Evolutionary conservation across 495 filamentous ascomycete species (phyloP).

Genomic region (Aspergillus steynii): DNA sequence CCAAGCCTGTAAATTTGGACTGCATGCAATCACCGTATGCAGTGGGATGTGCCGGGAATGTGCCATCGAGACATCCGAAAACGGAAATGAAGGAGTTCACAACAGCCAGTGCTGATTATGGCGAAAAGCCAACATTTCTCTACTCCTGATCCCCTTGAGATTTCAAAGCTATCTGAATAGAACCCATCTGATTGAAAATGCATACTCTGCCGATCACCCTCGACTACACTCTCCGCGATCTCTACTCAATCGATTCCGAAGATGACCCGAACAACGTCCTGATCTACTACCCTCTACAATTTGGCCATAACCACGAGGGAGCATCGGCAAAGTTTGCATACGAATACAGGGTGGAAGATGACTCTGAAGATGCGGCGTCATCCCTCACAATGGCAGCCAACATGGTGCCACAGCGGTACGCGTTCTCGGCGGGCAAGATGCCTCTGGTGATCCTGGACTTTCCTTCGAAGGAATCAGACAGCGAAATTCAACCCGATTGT

Average conservation of each 20-base stretch:
- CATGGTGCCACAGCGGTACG: neutral
- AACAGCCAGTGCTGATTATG: no score
- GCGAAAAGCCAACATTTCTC: no score
- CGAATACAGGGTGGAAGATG: neutral
- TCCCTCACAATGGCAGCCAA: neutral
- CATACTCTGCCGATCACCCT: neutral
- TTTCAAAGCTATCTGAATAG: no score
- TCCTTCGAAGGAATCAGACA: neutral
- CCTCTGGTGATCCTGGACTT: neutral
- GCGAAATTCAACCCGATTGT: no score
- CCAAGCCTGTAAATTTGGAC: neutral
- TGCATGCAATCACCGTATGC: no score
- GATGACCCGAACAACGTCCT: neutral
- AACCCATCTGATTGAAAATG: no score
- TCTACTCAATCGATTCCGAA: neutral
- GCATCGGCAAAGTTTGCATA: neutral
- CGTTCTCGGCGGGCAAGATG: neutral
- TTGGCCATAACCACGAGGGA: neutral
- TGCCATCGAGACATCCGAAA: neutral
- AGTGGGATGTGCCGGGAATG: neutral
- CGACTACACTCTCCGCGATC: neutral
- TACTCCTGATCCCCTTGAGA: no score
- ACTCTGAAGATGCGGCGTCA: neutral
- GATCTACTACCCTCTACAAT: neutral
- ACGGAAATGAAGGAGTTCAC: neutral